Percentiles rank a stretch among this genome's conserved stretches.
Evolutionary conservation across 108 stramenopile species (phyloP).

Genomic region (Phaeodactylum tricornutum): DNA sequence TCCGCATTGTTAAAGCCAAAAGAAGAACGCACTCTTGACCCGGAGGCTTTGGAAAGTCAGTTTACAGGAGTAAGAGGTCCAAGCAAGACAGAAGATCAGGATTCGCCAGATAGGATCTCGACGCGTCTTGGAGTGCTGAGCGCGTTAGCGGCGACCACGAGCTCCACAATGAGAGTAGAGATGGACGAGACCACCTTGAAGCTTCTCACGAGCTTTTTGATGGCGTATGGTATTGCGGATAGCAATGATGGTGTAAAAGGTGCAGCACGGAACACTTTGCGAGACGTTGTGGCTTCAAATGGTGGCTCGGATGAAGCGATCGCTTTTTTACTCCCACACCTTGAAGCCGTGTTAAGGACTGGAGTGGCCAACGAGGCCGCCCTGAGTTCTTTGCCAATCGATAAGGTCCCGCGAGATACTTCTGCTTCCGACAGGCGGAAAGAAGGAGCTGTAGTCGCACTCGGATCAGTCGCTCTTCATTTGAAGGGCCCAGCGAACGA

Average conservation of each 20-base stretch:
- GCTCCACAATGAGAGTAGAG: slow-evolving; percentile 32
- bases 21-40: slow-evolving; percentile 60
- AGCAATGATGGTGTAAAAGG: slow-evolving; percentile 52
- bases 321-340: slow-evolving; percentile 61
- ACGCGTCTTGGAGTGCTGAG: slow-evolving; percentile 59
- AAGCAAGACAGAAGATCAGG: slow-evolving; percentile 35
- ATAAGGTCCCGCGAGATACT: slow-evolving; percentile 42
- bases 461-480: slow-evolving; percentile 81
- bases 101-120: slow-evolving; percentile 55
- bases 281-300: slow-evolving; percentile 60
- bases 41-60: slow-evolving; percentile 50
- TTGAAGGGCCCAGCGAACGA: slow-evolving; percentile 66
- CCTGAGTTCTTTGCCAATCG: slow-evolving; percentile 36
- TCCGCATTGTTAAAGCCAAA: slow-evolving; percentile 62
- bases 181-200: slow-evolving; percentile 48
- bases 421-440: slow-evolving; percentile 71
- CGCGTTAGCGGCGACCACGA: slow-evolving; percentile 52
- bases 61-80: slow-evolving; percentile 28
- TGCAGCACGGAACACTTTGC: slow-evolving; percentile 52
- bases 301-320: slow-evolving; percentile 70
- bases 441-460: slow-evolving; percentile 80
- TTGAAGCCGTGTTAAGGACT: slow-evolving; percentile 66
- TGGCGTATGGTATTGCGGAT: slow-evolving; percentile 80
- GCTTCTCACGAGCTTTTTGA: slow-evolving; percentile 64
- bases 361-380: slow-evolving; percentile 38